Evolutionary conservation across 108 stramenopile genomes (phyloP).

Genomic region (Mediolabrus comicus): DNA sequence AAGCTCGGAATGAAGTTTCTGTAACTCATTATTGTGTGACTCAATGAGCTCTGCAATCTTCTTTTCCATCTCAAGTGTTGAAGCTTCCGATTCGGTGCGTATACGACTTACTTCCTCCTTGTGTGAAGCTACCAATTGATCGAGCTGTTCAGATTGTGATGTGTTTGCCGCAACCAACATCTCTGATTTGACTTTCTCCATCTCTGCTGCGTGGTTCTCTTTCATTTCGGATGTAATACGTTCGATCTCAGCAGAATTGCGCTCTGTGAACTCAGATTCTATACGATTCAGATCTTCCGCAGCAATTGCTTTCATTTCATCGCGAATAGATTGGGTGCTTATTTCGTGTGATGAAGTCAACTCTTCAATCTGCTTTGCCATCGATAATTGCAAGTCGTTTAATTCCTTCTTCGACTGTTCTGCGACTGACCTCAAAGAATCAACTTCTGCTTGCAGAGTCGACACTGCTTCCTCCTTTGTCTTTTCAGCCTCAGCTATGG

Average conservation of each 20-base stretch:
- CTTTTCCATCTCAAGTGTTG: constrained; percentile 16
- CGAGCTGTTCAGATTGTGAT: constrained; percentile 4
- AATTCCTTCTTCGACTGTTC: constrained; percentile 17
- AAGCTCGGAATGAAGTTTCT: constrained; percentile 15
- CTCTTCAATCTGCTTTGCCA: constrained; percentile 12
- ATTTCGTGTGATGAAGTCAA: constrained; percentile 1
- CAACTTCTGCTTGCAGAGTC: constrained; percentile 23
- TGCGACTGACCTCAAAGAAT: constrained; percentile 3
- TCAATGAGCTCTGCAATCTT: constrained; percentile 11
- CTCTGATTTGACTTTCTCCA: constrained; percentile 27
- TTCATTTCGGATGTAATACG: neutral
- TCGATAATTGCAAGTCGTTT: constrained; percentile 13
- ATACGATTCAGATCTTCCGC: neutral
- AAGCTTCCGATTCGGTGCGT: constrained; percentile 1
- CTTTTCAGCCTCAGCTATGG: constrained; percentile 20
- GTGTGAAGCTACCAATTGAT: constrained; percentile 1
- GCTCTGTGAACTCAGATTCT: constrained; percentile 2
- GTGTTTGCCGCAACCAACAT: neutral
- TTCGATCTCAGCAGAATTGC: neutral
- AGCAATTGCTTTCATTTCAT: neutral
- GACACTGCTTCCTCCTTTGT: constrained; percentile 1
- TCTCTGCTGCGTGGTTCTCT: constrained; percentile 27
- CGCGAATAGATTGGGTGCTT: neutral
- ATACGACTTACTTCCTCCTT: constrained; percentile 1
- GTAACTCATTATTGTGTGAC: constrained; percentile 26